Percentiles rank a stretch among this genome's conserved stretches.
phyloP scores from a whole-genome alignment of 805 yeast genomes.

The Ogataea salicorniae region DNA sequence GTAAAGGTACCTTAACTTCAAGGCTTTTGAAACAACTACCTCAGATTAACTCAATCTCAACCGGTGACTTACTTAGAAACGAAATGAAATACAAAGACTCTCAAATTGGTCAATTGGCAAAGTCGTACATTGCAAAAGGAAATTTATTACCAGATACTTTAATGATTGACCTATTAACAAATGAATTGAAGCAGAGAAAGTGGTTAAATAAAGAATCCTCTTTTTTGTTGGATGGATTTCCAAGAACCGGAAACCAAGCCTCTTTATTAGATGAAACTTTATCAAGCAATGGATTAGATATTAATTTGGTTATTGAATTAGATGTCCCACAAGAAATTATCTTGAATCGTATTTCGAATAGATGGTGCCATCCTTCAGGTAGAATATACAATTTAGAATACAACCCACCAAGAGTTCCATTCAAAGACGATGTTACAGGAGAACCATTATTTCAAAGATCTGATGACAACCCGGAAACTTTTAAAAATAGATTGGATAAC shows the following conservation, averaged over 20 bases:
- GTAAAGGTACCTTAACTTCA: slow-evolving; percentile 86
- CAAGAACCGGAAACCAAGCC: slow-evolving; percentile 77
- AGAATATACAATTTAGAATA: slow-evolving; percentile 80
- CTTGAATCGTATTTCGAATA: slow-evolving; percentile 70
- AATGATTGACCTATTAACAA: slow-evolving; percentile 54
- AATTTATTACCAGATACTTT: slow-evolving; percentile 66
- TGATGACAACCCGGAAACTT: slow-evolving; percentile 77
- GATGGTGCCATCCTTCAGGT: slow-evolving; percentile 90
- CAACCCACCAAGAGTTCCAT: slow-evolving; percentile 82
- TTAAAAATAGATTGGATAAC: slow-evolving; percentile 58
- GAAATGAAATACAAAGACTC: slow-evolving; percentile 52
- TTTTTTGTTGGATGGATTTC: slow-evolving; percentile 91
- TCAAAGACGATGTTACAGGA: slow-evolving; percentile 84
- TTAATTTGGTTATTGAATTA: slow-evolving; percentile 80
- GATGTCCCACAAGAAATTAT: slow-evolving; percentile 85
- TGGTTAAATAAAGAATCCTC: slow-evolving; percentile 43
- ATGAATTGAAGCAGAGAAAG: slow-evolving; percentile 37
- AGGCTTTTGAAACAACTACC: slow-evolving; percentile 53
- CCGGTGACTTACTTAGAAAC: slow-evolving; percentile 77
- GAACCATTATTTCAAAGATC: slow-evolving; percentile 75
- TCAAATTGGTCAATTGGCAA: slow-evolving; percentile 51
- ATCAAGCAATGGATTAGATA: slow-evolving; percentile 30
- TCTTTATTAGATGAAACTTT: slow-evolving; percentile 44
- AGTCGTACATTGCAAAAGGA: slow-evolving; percentile 55
- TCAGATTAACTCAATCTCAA: slow-evolving; percentile 55